phyloP scores from a whole-genome alignment of 257 asterid genomes.

The Anisodus acutangulus region DNA sequence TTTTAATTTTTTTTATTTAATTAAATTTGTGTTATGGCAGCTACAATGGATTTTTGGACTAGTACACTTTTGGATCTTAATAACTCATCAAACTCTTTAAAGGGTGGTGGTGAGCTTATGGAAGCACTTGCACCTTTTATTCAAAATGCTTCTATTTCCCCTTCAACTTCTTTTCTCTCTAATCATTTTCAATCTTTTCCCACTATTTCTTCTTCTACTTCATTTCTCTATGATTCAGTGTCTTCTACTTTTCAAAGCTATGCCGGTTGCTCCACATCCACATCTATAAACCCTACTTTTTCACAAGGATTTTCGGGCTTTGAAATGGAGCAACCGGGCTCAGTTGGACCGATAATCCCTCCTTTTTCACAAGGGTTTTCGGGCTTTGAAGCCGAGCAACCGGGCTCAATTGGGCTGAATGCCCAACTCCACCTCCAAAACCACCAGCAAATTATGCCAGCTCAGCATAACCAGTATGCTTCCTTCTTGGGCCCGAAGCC shows the following conservation, averaged over 20 bases:
- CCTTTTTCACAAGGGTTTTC: slow-evolving; percentile 23
- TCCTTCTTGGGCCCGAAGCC: slow-evolving; percentile 58
- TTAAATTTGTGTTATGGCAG: slow-evolving; percentile 54
- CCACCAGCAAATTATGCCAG: slow-evolving; percentile 33
- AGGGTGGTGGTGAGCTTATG: slow-evolving; percentile 79
- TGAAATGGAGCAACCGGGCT: slow-evolving; percentile 42
- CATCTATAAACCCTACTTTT: slow-evolving; percentile 27
- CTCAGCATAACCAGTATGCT: slow-evolving; percentile 29
- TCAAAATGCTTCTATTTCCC: slow-evolving; percentile 61
- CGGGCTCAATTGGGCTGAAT: slow-evolving; percentile 46
- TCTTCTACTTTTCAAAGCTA: slow-evolving; percentile 34
- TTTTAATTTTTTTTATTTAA: slow-evolving; percentile 13
- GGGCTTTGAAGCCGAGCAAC: slow-evolving; percentile 42
- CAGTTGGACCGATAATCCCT: slow-evolving; percentile 41
- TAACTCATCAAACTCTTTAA: slow-evolving; percentile 43
- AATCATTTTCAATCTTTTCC: slow-evolving; percentile 17
- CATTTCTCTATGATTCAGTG: slow-evolving; percentile 43
- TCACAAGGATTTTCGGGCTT: slow-evolving; percentile 18
- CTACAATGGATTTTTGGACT: slow-evolving; percentile 77
- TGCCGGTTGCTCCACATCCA: slow-evolving; percentile 33
- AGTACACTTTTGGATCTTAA: slow-evolving; percentile 43
- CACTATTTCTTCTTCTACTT: background rate
- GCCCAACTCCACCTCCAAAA: slow-evolving; percentile 45
- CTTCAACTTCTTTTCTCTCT: background rate
- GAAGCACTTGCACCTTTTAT: slow-evolving; percentile 98